Evolutionary conservation across 345 rosid genomes (phyloP).

Genomic region (Anastatica hierochuntica): DNA sequence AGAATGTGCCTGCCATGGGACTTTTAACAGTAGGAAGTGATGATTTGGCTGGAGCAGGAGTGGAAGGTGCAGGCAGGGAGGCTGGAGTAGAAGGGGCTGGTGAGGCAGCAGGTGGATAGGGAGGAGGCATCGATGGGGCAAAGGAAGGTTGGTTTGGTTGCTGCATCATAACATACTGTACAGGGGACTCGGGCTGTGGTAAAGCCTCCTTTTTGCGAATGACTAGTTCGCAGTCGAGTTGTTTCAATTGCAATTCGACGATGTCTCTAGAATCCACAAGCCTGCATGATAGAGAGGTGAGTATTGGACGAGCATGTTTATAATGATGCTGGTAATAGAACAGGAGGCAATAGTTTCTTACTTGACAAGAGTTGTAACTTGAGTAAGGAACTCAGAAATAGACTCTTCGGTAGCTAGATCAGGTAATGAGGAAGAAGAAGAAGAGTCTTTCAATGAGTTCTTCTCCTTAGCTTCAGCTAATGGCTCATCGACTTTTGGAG

Average conservation of each 20-base stretch:
- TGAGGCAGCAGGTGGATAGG: constrained; percentile 34
- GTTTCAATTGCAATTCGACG: constrained; percentile 77
- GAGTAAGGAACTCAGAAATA: constrained; percentile 60
- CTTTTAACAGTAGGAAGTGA: constrained; percentile 66
- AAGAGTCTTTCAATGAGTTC: constrained; percentile 21
- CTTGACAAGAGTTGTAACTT: constrained; percentile 81
- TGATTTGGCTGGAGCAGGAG: constrained; percentile 44
- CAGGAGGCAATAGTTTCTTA: constrained; percentile 23
- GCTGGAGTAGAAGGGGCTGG: constrained; percentile 31
- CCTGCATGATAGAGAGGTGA: constrained; percentile 33
- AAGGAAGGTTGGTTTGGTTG: constrained; percentile 34
- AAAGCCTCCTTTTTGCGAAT: constrained; percentile 89
- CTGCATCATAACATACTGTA: constrained; percentile 49
- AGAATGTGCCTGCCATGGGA: constrained; percentile 92
- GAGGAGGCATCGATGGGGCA: constrained; percentile 30
- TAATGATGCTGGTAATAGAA: neutral
- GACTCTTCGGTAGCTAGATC: constrained; percentile 51
- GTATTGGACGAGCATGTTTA: neutral
- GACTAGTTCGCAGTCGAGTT: constrained; percentile 62
- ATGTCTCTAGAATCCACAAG: constrained; percentile 90
- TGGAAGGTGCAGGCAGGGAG: constrained; percentile 35
- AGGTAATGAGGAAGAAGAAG: constrained; percentile 30
- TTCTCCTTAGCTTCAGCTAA: constrained; percentile 34
- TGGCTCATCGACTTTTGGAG: constrained; percentile 32
- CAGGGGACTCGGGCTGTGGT: constrained; percentile 45